Evolutionary conservation across 2,329 filamentous ascomycete species (phyloP).

Genomic region (Allantophomopsis cytisporea): DNA sequence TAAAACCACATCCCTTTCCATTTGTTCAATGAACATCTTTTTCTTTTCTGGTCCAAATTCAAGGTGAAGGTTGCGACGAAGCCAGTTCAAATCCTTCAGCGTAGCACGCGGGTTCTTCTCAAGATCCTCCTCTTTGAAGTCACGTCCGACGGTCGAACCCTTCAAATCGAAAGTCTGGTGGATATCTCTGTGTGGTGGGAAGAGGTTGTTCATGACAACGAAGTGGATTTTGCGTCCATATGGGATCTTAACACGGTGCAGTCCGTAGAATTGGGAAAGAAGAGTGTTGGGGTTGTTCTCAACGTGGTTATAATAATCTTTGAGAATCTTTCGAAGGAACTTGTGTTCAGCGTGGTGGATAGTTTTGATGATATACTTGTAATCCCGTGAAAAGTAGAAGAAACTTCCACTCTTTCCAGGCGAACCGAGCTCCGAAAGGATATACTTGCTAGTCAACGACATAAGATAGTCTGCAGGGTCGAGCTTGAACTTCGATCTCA

Average conservation of each 20-base stretch:
- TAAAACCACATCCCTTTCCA: constrained; percentile 74
- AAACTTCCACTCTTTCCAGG: constrained; percentile 98
- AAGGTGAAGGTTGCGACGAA: constrained; percentile 70
- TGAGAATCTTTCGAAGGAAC: constrained; percentile 69
- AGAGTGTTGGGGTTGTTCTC: constrained; percentile 90
- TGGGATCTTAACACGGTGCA: constrained; percentile 95
- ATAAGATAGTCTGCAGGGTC: constrained; percentile 97
- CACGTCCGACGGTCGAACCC: constrained; percentile 85
- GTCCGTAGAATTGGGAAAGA: constrained; percentile 92
- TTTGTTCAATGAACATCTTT: constrained; percentile 74
- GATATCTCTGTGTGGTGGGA: constrained; percentile 93
- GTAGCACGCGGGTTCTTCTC: constrained; percentile 85
- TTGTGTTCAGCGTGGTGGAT: constrained; percentile 94
- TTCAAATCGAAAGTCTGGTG: constrained; percentile 96
- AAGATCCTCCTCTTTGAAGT: constrained; percentile 79
- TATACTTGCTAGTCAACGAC: constrained; percentile 97
- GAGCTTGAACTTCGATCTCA: constrained; percentile 75
- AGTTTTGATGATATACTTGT: constrained; percentile 99
- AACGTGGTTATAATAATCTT: constrained; percentile 90
- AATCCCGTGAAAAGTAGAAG: constrained; percentile 98
- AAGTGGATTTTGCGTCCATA: constrained; percentile 98
- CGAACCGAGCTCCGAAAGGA: constrained; percentile 90
- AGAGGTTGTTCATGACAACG: constrained; percentile 99
- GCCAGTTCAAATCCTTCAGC: constrained; percentile 93
- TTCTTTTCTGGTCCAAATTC: constrained; percentile 87